Base-by-base conservation (phyloP, 1,284 basidiomycete species). In the Ganoderma resinaceum region DNA sequence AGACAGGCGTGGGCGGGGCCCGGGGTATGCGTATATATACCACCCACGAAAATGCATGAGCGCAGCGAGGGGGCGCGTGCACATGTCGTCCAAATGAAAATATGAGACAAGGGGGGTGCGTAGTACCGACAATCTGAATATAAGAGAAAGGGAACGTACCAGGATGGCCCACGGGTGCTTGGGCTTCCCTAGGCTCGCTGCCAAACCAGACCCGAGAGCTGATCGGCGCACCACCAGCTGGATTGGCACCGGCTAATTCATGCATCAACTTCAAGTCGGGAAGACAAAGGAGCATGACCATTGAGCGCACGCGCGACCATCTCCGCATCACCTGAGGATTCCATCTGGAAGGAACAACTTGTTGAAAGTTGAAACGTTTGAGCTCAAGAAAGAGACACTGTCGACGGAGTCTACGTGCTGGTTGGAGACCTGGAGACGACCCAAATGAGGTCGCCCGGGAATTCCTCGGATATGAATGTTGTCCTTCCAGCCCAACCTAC, bases 1-100 rank as follows among this genome's bases (percentile, higher is more conserved):
- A 60, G 46, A 7, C 11, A 49, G 43, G 6, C 14, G 31, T n/a
- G 7, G 33, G 43, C 35, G 29, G 31, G n/a, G n/a, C n/a, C n/a
- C n/a, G n/a, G 23, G 20, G 35, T 37, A 37, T 43, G 55, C 66
- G 69, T 74, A 68, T 75, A 77, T 76, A 76, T 53, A 49, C 46
- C 23, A 49, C 46, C 46, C 42, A 57, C 26, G 61, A 67, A 69
- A 60, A 68, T 61, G 46, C n/a, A n/a, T n/a, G n/a, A 65, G 61
- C 14, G 64, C 42, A 49, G n/a, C 40, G 65, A 55, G 66, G 68
- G 65, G 43, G 52, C 60, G 40, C 49, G 38, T n/a, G 52, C 61
- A 52, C 63, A 55, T 58, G 63, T 59, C 53, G 35, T 23, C 49
- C 37, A 31, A 58, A 58, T n/a, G 23, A 58, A 58, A 58, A 58